These are phyloP conservation scores for Leucosporidium scottii DNA, from an alignment of 768 basidiomycete genomes.

Conservation along the genomic window DNA sequence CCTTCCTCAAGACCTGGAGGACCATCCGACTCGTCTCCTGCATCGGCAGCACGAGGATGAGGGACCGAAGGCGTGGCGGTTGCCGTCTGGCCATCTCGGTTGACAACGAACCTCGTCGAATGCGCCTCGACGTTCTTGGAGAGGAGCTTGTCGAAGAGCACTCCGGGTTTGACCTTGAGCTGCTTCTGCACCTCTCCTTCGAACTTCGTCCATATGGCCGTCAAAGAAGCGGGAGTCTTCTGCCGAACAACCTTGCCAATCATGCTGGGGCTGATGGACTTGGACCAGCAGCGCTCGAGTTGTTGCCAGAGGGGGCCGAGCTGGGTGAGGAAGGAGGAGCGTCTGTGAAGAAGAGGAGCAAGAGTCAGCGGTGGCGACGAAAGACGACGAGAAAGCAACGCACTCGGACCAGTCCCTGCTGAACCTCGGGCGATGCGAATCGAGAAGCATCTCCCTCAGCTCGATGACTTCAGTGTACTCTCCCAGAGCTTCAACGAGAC, in stretches of 20 bases:
- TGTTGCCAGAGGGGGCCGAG: slow-evolving; percentile 16
- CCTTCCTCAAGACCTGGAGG: background rate
- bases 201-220: slow-evolving; percentile 13
- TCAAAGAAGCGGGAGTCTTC: background rate
- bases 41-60: background rate
- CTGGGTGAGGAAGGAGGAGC: slow-evolving; percentile 11
- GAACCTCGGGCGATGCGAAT: slow-evolving; percentile 12
- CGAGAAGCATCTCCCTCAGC: slow-evolving; percentile 18
- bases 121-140: background rate
- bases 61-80: background rate
- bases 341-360: background rate
- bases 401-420: slow-evolving; percentile 12
- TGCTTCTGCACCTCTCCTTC: background rate
- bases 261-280: background rate
- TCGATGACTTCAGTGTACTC: slow-evolving; percentile 24
- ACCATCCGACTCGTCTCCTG: background rate
- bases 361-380: background rate
- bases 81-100: background rate
- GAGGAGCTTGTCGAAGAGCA: slow-evolving; percentile 12
- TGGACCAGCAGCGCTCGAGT: slow-evolving; percentile 16
- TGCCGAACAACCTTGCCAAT: background rate
- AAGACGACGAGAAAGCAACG: background rate
- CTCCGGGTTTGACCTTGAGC: background rate
- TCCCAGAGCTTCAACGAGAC: slow-evolving; percentile 17
- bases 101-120: background rate